Conservation (phyloP, 2,329 filamentous ascomycete genomes). For the Neurospora crassa region DNA sequence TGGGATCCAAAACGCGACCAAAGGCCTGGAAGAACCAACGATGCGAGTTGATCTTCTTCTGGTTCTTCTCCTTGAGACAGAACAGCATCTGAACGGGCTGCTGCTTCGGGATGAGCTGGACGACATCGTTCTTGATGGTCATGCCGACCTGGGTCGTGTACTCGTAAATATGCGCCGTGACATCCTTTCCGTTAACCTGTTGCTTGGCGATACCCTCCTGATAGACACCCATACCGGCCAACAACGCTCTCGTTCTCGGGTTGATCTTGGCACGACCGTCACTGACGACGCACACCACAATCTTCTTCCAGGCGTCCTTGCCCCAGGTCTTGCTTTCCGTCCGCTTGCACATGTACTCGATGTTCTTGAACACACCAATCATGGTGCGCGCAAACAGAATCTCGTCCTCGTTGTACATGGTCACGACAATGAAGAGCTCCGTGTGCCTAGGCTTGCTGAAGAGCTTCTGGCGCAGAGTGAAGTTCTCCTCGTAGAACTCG, state of each 20-base stretch:
- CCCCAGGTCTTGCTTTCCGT: constrained; percentile 96
- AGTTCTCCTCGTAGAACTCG: constrained; percentile 80
- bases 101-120: constrained; percentile 72
- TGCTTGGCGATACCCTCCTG: constrained; percentile 98
- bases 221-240: constrained; percentile 92
- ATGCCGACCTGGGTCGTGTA: constrained; percentile 83
- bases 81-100: constrained; percentile 95
- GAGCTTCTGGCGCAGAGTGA: constrained; percentile 81
- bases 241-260: constrained; percentile 73
- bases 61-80: constrained; percentile 98
- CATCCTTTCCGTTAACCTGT: constrained; percentile 91
- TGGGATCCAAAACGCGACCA: constrained; percentile 82
- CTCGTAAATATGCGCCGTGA: constrained; percentile 96
- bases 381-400: constrained; percentile 91
- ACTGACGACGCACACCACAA: constrained; percentile 94
- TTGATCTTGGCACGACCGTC: constrained; percentile 98
- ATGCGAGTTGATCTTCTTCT: constrained; percentile 99
- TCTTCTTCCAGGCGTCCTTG: constrained; percentile 98
- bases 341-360: constrained; percentile 94
- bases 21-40: constrained; percentile 99
- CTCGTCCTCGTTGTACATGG: constrained; percentile 99
- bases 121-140: constrained; percentile 82
- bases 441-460: constrained; percentile 90
- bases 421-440: constrained; percentile 91
- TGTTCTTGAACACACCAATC: constrained; percentile 96